Conservation (phyloP, 306 rosid genomes). For the Sesbania bispinosa region DNA sequence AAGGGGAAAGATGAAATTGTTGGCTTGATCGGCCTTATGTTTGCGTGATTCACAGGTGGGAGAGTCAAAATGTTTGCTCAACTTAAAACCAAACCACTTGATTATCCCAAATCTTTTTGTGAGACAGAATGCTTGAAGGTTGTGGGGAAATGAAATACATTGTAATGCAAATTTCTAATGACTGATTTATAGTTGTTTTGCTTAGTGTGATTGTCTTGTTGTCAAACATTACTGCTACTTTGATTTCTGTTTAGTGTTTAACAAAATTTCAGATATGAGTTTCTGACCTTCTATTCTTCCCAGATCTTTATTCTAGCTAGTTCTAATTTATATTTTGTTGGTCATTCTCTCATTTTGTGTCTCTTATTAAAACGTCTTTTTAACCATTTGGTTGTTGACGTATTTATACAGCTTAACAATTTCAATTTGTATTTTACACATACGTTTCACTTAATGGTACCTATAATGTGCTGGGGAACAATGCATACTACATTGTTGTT, state of each 20-base stretch:
- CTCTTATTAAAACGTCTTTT: background rate
- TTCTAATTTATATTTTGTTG: background rate
- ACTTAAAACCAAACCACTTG: background rate
- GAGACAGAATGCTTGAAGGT: background rate
- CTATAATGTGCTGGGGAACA: background rate
- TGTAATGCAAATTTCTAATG: background rate
- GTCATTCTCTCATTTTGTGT: background rate
- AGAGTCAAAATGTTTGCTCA: background rate
- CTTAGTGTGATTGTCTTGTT: background rate
- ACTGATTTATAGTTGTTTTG: background rate
- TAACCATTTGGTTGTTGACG: conserved; percentile 6
- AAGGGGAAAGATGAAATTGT: background rate
- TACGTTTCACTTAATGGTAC: background rate
- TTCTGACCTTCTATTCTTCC: conserved; percentile 5
- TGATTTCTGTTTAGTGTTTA: background rate
- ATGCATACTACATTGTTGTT: background rate
- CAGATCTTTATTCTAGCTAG: background rate
- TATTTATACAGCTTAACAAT: background rate
- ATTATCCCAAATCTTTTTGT: background rate
- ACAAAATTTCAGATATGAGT: background rate
- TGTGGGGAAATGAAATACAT: background rate
- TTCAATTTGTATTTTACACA: background rate
- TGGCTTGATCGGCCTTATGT: background rate
- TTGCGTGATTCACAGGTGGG: background rate
- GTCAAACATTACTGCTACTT: background rate